A percentile compares a stretch with the other conserved stretches of the same genome.
These are phyloP conservation scores for Eucalyptus victrix DNA, from an alignment of 345 rosid genomes.

Conservation along the genomic window DNA sequence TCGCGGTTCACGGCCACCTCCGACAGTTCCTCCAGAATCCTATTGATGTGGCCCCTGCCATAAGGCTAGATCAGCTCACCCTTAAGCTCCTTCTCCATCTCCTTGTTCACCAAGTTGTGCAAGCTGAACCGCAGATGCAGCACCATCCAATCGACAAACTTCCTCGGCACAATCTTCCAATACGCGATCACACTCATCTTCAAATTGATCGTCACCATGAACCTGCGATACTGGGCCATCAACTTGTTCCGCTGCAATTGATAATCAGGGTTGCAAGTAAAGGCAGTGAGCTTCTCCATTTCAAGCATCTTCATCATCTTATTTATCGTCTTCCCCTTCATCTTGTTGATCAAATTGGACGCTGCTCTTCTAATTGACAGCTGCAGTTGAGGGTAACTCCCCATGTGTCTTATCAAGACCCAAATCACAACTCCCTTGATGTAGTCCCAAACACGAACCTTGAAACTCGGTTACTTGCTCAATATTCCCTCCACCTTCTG, in stretches of 20 bases:
- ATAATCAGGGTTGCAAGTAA: conserved; percentile 12
- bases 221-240: not conserved
- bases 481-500: not conserved
- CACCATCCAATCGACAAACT: conserved; percentile 4
- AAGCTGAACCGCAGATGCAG: not conserved
- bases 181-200: conserved; percentile 8
- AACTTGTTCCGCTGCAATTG: not conserved
- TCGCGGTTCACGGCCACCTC: not conserved
- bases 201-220: not conserved
- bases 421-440: not conserved
- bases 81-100: conserved; percentile 1
- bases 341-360: not conserved
- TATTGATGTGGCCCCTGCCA: not conserved
- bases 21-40: conserved; percentile 7
- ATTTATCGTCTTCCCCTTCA: conserved; percentile 3
- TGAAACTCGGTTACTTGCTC: not conserved
- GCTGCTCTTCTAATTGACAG: not conserved
- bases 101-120: not conserved
- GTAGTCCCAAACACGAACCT: not conserved
- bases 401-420: not conserved
- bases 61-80: not conserved
- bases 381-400: conserved; percentile 2
- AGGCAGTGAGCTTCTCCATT: conserved; percentile 26
- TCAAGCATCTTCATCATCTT: conserved; percentile 9
- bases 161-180: conserved; percentile 8